A percentile compares a stretch with the other conserved stretches of the same genome.
Conservation (phyloP, 768 basidiomycete genomes). For the Hirschioporus abietinus region DNA sequence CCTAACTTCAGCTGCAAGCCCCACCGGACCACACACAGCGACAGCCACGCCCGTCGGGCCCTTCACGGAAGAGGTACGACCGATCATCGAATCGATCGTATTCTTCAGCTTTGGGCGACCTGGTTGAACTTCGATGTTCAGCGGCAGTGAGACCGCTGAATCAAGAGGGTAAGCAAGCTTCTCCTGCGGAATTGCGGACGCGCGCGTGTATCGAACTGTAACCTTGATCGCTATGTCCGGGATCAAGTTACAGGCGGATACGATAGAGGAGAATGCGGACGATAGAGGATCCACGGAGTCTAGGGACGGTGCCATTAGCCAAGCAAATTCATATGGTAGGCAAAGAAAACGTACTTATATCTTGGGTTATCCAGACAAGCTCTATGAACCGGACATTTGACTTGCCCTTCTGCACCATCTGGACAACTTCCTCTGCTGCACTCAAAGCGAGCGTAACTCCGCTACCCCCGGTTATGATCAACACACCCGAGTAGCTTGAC, state of each 20-base stretch:
- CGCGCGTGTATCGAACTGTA: slow-evolving; percentile 54
- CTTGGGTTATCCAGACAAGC: slow-evolving; percentile 61
- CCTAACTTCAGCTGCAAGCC: slow-evolving; percentile 44
- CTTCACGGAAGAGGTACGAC: slow-evolving; percentile 28
- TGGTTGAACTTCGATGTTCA: slow-evolving; percentile 40
- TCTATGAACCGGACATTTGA: slow-evolving; percentile 55
- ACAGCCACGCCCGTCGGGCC: slow-evolving; percentile 50
- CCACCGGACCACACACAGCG: slow-evolving; percentile 57
- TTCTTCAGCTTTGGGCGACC: slow-evolving; percentile 51
- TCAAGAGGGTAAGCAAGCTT: slow-evolving; percentile 18
- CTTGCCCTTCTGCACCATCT: slow-evolving; percentile 34
- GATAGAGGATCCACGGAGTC: slow-evolving; percentile 42
- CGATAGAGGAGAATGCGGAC: slow-evolving; percentile 41
- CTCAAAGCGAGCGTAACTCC: slow-evolving; percentile 70
- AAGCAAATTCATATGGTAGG: slow-evolving; percentile 12
- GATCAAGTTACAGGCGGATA: slow-evolving; percentile 23
- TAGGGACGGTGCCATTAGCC: slow-evolving; percentile 14
- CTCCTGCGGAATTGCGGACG: slow-evolving; percentile 15
- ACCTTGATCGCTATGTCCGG: slow-evolving; percentile 41
- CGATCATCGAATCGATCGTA: slow-evolving; percentile 42
- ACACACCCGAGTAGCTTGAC: slow-evolving; percentile 57
- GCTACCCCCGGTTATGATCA: slow-evolving; percentile 70
- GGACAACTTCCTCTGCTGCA: slow-evolving; percentile 59
- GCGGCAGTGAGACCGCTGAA: slow-evolving; percentile 29
- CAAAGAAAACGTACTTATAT: slow-evolving; percentile 35